A percentile compares a stretch with the other conserved stretches of the same genome.
phyloP scores from a whole-genome alignment of 2,329 filamentous ascomycete genomes.

The Cephalotrichum gorgonifer region DNA sequence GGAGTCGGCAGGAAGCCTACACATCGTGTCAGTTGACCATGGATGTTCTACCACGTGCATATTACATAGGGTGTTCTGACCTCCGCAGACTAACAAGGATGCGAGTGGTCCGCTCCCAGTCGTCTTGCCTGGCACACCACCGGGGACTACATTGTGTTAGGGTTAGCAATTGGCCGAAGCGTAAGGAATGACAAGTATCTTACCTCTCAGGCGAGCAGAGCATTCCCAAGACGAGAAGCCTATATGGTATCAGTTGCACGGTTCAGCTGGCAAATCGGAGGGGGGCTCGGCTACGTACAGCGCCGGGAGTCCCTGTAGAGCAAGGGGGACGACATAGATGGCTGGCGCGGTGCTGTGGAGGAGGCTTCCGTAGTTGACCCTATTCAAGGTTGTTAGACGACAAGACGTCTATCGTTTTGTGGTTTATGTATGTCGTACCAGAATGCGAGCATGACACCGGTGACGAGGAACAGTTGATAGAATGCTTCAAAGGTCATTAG shows the following conservation, averaged over 20 bases:
- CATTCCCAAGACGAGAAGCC: constrained; percentile 48
- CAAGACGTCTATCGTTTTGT: background rate
- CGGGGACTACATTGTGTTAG: constrained; percentile 36
- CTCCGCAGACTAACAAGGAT: constrained; percentile 42
- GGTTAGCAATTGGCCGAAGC: background rate
- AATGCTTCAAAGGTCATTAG: constrained; percentile 19
- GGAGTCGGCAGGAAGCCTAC: constrained; percentile 40
- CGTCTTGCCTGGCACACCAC: constrained; percentile 56
- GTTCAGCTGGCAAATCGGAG: background rate
- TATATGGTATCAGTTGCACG: constrained; percentile 6
- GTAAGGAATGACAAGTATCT: constrained; percentile 14
- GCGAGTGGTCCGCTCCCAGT: constrained; percentile 51
- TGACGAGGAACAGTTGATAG: constrained; percentile 39
- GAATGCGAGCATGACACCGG: constrained; percentile 30
- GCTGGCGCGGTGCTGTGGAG: constrained; percentile 33
- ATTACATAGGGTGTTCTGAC: constrained; percentile 10
- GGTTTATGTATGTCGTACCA: constrained; percentile 16
- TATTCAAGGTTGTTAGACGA: constrained; percentile 19
- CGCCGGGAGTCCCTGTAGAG: constrained; percentile 55
- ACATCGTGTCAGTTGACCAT: background rate
- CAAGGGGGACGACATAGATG: constrained; percentile 51
- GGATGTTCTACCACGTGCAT: no score
- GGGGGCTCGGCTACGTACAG: constrained; percentile 27
- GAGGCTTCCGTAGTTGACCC: constrained; percentile 43
- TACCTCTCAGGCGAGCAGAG: constrained; percentile 37